Base-by-base conservation (phyloP, 768 basidiomycete species). In the Guyanaporus albipodus region DNA sequence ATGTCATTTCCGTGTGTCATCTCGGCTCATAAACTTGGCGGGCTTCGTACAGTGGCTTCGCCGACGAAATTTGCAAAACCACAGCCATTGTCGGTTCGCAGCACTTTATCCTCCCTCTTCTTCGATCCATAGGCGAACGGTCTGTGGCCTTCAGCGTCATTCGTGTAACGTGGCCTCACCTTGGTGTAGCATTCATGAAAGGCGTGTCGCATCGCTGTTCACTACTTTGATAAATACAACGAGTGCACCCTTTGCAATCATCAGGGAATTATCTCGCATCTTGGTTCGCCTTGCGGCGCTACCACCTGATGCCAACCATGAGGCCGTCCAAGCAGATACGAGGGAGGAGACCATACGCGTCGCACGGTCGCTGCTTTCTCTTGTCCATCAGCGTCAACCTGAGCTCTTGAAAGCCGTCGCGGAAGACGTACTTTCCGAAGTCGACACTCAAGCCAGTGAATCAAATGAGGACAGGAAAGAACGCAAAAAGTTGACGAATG, bases 331-430 rank as follows among this genome's bases (percentile, higher is more conserved):
- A 28, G 15, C n/a, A 8, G 53, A 44, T 23, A 46, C 11, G 10
- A 50, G 37, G 35, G 53, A 50, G 8, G 32, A 56, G 17, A 47
- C 15, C 0, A 21, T 34, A 31, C 40, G 44, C 11, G 49, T 31
- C 9, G 62, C 60, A 23, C 62, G 67, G 4, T 54, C 62, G 10
- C 57, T 88, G 0, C 70, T 92, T 29, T 71, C 75, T 8, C 67
- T 70, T 21, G 62, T 91, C 10, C 77, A 85, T 42, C 90, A 90
- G 54, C 79, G 85, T 17, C 72, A 87, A 55, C 76, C 83, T 0
- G 56, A 67, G 0, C 52, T 77, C 3, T 68, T 89, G 38, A 71
- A 73, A 24, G 59, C 64, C 5, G 65, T 62, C 9, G 71, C 74
- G 7, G 68, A 76, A 6, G 60, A 64, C 4, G 42, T 75, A 4